Evolutionary conservation across 192 early-diverging fungal genomes (phyloP).

Genomic region (Dimargaris xerosporica): DNA sequence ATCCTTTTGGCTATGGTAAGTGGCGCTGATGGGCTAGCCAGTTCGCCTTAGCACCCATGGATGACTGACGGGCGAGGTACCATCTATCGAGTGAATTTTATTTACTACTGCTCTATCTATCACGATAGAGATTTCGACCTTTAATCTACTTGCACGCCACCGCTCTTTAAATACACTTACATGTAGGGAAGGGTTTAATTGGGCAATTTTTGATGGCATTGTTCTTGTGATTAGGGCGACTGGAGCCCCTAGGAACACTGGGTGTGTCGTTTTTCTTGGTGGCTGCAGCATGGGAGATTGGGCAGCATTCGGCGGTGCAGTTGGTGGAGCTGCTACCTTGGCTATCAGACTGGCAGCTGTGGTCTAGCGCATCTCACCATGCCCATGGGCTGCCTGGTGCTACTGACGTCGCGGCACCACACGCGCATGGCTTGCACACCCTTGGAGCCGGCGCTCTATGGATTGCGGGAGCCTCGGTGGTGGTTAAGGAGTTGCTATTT

Average conservation of each 20-base stretch:
- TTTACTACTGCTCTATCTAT: neutral
- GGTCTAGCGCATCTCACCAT: constrained; percentile 8
- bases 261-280: constrained; percentile 53
- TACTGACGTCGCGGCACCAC: constrained; percentile 10
- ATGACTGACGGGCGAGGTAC: neutral
- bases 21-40: neutral
- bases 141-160: neutral
- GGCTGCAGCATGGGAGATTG: constrained; percentile 47
- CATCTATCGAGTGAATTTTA: neutral
- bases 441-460: constrained; percentile 52
- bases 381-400: neutral
- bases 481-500: constrained; percentile 64
- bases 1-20: constrained; percentile 55
- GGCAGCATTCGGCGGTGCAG: constrained; percentile 39
- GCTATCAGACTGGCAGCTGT: constrained; percentile 1
- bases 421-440: neutral
- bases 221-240: constrained; percentile 23
- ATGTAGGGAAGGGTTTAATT: neutral
- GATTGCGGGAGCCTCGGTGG: constrained; percentile 50
- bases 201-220: neutral
- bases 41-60: neutral
- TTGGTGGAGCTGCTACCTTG: constrained; percentile 17
- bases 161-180: constrained; percentile 6
- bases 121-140: neutral
- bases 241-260: constrained; percentile 46